phyloP scores from a whole-genome alignment of 768 basidiomycete genomes.

The Hericium erinaceus region DNA sequence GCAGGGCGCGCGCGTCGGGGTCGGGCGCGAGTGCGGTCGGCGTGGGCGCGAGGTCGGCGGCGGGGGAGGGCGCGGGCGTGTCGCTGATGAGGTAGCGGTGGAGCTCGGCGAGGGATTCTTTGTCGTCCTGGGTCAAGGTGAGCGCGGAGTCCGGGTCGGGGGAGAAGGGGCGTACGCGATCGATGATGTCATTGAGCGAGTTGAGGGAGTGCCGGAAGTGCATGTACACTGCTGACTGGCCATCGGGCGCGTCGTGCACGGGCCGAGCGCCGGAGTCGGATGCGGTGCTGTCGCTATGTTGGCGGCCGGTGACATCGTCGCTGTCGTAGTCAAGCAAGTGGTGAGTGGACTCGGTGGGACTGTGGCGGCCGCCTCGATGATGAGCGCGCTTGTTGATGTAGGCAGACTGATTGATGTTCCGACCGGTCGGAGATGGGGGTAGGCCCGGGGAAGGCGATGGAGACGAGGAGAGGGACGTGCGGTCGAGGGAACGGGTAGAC shows the following conservation, averaged over 20 bases:
- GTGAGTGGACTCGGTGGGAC: slow-evolving; percentile 53
- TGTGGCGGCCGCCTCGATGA: slow-evolving; percentile 26
- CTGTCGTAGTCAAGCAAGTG: slow-evolving; percentile 29
- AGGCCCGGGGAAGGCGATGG: background rate
- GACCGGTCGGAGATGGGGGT: slow-evolving; percentile 6
- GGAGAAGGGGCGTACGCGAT: slow-evolving; percentile 45
- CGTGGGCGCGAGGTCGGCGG: slow-evolving; percentile 10
- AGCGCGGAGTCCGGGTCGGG: slow-evolving; percentile 1
- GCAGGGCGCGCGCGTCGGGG: slow-evolving; percentile 5
- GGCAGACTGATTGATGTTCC: slow-evolving; percentile 43
- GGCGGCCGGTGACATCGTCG: background rate
- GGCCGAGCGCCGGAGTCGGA: background rate
- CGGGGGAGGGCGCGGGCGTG: background rate
- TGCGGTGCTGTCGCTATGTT: slow-evolving; percentile 1
- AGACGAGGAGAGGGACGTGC: background rate
- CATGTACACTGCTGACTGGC: slow-evolving; percentile 40
- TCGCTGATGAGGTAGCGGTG: slow-evolving; percentile 50
- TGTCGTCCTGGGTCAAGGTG: slow-evolving; percentile 50
- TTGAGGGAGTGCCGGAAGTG: slow-evolving; percentile 77
- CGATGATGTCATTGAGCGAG: slow-evolving; percentile 73
- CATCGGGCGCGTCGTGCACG: background rate
- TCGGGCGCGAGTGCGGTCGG: slow-evolving; percentile 9
- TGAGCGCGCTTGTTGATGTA: slow-evolving; percentile 25
- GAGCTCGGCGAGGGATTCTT: slow-evolving; percentile 61
- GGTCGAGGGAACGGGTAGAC: slow-evolving; percentile 4